These are phyloP conservation scores for Amanita molliuscula DNA, from an alignment of 768 basidiomycete species.

Conservation along the genomic window DNA sequence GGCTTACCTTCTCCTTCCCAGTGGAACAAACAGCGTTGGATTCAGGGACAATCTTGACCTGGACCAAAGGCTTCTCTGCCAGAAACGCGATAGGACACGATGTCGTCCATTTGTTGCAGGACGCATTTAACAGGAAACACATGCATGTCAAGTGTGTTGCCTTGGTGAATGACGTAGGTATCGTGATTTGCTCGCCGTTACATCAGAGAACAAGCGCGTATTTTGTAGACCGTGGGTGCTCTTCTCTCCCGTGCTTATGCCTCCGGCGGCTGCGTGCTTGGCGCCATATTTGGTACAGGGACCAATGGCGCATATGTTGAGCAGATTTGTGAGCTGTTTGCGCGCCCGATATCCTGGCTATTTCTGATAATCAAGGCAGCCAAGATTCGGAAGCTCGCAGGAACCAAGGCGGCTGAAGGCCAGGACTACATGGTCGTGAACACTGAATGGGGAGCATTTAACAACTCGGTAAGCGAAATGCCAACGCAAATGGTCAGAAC, in stretches of 20 bases:
- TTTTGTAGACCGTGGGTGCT: conserved; percentile 82
- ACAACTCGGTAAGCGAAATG: conserved; percentile 64
- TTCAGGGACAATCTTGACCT: conserved; percentile 83
- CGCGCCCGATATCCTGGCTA: neutral
- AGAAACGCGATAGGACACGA: conserved; percentile 86
- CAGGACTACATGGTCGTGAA: conserved; percentile 90
- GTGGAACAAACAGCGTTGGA: conserved; percentile 94
- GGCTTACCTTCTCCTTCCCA: conserved; percentile 95
- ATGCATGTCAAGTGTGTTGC: conserved; percentile 88
- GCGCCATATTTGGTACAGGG: conserved; percentile 94
- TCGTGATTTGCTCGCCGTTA: neutral
- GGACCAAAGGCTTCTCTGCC: conserved; percentile 95
- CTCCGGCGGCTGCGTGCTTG: conserved; percentile 81
- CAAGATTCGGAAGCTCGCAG: conserved; percentile 77
- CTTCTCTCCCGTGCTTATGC: conserved; percentile 89
- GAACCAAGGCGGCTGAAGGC: conserved; percentile 43
- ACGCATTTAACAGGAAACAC: conserved; percentile 86
- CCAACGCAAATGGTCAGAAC: neutral
- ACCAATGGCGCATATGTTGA: conserved; percentile 99
- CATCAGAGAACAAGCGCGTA: conserved; percentile 1
- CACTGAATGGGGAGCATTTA: conserved; percentile 97
- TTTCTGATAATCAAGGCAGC: conserved; percentile 17
- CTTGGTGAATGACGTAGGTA: conserved; percentile 84
- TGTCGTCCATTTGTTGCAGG: conserved; percentile 81
- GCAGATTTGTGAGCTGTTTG: conserved; percentile 39